phyloP scores from a whole-genome alignment of 73 alveolate species.

The Blepharisma japonicum region DNA sequence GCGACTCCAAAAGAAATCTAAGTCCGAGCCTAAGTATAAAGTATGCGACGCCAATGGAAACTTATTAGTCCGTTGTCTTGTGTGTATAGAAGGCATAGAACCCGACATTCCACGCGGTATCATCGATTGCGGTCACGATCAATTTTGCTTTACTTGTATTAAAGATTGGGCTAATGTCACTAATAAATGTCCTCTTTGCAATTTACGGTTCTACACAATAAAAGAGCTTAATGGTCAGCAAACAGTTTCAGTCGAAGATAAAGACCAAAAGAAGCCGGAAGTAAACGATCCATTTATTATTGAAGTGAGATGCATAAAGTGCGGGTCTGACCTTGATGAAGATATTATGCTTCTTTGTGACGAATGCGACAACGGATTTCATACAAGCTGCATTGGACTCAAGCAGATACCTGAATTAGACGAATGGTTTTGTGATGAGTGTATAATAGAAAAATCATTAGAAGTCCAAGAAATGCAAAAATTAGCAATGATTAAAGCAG shows the following conservation, averaged over 20 bases:
- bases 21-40: too few species aligned
- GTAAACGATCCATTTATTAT: too few species aligned
- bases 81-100: too few species aligned
- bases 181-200: not conserved
- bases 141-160: not conserved
- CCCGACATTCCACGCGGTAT: not conserved
- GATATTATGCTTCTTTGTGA: slow-evolving; percentile 29
- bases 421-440: slow-evolving; percentile 24
- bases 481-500: too few species aligned
- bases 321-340: slow-evolving; percentile 8
- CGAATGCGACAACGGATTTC: slow-evolving; percentile 28
- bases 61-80: too few species aligned
- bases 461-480: too few species aligned
- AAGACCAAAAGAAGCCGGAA: too few species aligned
- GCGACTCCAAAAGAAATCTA: too few species aligned
- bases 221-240: too few species aligned
- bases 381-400: slow-evolving; percentile 25
- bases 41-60: too few species aligned
- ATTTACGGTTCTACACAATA: not conserved
- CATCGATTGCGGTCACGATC: not conserved
- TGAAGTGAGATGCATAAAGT: slow-evolving; percentile 2
- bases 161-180: slow-evolving; percentile 2
- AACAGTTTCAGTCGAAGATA: too few species aligned
- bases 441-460: not conserved
- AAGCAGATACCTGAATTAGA: slow-evolving; percentile 14